phyloP scores from a whole-genome alignment of 2,329 filamentous ascomycete species.

The Teratosphaeria destructans region DNA sequence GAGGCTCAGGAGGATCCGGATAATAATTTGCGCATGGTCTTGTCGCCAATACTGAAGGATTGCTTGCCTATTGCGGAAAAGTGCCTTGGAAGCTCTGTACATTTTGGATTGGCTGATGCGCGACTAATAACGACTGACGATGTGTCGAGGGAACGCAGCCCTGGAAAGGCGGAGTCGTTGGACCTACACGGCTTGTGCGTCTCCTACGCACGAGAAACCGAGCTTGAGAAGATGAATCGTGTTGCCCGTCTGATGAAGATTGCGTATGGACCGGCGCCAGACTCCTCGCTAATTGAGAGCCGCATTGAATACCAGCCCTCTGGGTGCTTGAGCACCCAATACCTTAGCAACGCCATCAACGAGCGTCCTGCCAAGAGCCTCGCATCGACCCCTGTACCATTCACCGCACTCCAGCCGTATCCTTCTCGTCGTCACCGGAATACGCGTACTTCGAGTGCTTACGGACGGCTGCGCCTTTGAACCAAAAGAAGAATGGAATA shows the following conservation, averaged over 20 bases:
- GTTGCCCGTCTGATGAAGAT: neutral
- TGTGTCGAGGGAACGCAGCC: too few relatives aligned
- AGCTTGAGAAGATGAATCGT: neutral
- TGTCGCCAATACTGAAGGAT: neutral
- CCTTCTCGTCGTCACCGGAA: slow-evolving; percentile 41
- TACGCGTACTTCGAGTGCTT: slow-evolving; percentile 64
- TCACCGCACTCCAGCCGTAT: slow-evolving; percentile 12
- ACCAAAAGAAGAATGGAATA: slow-evolving; percentile 77
- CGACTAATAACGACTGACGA: too few relatives aligned
- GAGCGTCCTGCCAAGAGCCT: neutral
- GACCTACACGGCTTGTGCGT: neutral
- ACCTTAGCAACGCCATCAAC: neutral
- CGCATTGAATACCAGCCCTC: neutral
- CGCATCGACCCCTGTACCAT: neutral
- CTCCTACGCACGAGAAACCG: neutral
- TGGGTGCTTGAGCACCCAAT: neutral
- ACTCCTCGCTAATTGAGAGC: neutral
- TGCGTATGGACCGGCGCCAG: neutral
- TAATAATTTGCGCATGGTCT: neutral
- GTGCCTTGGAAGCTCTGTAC: too few relatives aligned
- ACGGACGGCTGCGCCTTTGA: slow-evolving; percentile 62
- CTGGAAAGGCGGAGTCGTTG: too few relatives aligned
- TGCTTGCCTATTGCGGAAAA: neutral
- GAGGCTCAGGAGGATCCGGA: neutral
- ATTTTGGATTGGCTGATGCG: too few relatives aligned